phyloP scores from a whole-genome alignment of 2,329 filamentous ascomycete species.

The Coniochaeta sp. region DNA sequence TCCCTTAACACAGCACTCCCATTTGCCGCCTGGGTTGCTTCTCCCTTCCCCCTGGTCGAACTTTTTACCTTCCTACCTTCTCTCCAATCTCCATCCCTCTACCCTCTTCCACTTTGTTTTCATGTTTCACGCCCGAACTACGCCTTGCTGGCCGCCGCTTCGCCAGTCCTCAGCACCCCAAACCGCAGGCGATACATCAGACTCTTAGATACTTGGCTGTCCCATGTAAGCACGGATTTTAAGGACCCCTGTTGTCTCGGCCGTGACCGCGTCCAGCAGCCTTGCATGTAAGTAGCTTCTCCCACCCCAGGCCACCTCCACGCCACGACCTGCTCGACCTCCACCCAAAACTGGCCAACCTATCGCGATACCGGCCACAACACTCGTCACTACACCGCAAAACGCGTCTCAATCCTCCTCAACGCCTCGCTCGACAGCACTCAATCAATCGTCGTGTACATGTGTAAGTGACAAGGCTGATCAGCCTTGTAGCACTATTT shows the following conservation, averaged over 20 bases:
- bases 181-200: background rate
- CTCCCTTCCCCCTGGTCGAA: constrained; percentile 16
- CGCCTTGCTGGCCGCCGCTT: background rate
- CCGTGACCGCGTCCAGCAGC: constrained; percentile 10
- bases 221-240: constrained; percentile 8
- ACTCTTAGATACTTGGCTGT: constrained; percentile 3
- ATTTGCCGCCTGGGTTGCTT: constrained; percentile 16
- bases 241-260: constrained; percentile 8
- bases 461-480: constrained; percentile 7
- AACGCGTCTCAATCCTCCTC: constrained; percentile 15
- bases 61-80: constrained; percentile 16
- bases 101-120: constrained; percentile 1
- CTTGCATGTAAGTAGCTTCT: constrained; percentile 11
- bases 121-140: constrained; percentile 1
- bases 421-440: constrained; percentile 7
- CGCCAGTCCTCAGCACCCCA: background rate
- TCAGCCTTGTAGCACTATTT: constrained; percentile 16
- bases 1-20: constrained; percentile 14
- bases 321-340: constrained; percentile 12
- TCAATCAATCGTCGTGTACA: background rate
- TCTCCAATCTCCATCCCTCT: constrained; percentile 3
- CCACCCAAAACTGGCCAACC: constrained; percentile 11
- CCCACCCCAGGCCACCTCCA: constrained; percentile 7
- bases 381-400: constrained; percentile 10
- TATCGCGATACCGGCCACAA: constrained; percentile 15